Base-by-base conservation (phyloP, 1,284 basidiomycete species). In the Trichosporon faecale region DNA sequence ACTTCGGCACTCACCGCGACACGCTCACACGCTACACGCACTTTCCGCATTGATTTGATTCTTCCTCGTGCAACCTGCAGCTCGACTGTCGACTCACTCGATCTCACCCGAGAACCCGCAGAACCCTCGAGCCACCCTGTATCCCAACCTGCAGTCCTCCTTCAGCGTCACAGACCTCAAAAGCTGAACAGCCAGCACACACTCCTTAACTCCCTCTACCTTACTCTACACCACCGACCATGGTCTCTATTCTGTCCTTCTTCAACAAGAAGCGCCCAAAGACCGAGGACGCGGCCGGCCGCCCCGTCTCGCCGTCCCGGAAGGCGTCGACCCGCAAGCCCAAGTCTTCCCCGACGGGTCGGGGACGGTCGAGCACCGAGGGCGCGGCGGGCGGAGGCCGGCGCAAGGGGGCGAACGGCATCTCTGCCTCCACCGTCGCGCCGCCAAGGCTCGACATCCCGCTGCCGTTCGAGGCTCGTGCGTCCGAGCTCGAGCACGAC, bases 201-300 rank as follows among this genome's bases (percentile, higher is more conserved):
- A 16, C 40, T 40, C 63, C 25, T 65, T 49, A n/a, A 25, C 66
- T 40, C 57, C 29, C 64, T 46, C 55, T 2, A 16, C 7, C 46
- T 55, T 29, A 18, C 65, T 27, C 40, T 44, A 44, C 66, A 67
- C 29, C 27, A 37, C 61, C 33, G 33, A 49, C 44, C 64, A 80
- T 80, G 78, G 77, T 79, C 60, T 80, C 78, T 16, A 66, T 80
- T 44, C 65, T 80, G 63, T 76, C 75, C 29, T 74, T 79, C 73
- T 79, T 80, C 73, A 69, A 69, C n/a, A 79, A 79, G 72, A 78
- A 77, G 71, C 76, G 77, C 25, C 68, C 71, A 67, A 69, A 66
- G 71, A 18, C 72, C 29, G 14, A 46, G 37, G 46, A 46, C 14
- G 21, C 40, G 31, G 27, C 64, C 3, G 27, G 31, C 60, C 40